Base-by-base conservation (phyloP, 352 stramenopile genomes). In the Globisporangium barbulae region DNA sequence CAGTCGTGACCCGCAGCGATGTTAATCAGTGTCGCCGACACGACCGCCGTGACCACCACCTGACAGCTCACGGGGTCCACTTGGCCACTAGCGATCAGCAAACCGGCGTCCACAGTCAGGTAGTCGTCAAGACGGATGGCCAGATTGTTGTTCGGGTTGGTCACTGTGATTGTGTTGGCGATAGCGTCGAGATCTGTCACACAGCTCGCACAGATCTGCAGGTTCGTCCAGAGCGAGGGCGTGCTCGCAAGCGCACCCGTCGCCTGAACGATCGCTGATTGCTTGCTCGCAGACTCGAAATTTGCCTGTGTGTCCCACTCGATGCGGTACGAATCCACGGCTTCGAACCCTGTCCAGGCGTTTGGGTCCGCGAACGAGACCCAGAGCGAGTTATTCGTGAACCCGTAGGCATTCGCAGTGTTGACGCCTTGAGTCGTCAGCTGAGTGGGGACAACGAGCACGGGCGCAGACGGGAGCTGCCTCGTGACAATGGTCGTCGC, bases 311-410 rank as follows among this genome's bases (percentile, higher is more conserved):
- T 80, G 54, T 97, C 92, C 93, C 92, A 98, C 64, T 98, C 93
- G 17, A 98, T 72, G 2, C 88, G 81, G 66, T 93, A 98, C 58
- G 75, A 87, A 57, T 97, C 86, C 22, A 98, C 80, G 0, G 66
- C 47, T 54, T 97, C 82, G 33, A 92, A 83, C 45, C 79, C 91
- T 8, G 72, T 72, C 87, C 83, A 96, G 13, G 78, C 76, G 48
- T 84, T 83, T 0, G 77, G 75, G n/a, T 94, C 85, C 2, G 60
- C 37, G 28, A 96, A 90, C 3, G 80, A 78, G 10, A 96, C 65
- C 39, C 68, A 83, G 22, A 89, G 42, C 15, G 77, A 68, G 58
- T 83, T 69, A 35, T 81, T 81, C 2, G 85, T 91, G 63, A 96
- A 96, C 0, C 80, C 76, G 44, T 81, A 71, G 2, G 71, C 74